These are phyloP conservation scores for Colletotrichum aenigma DNA, from an alignment of 2,329 filamentous ascomycete genomes.

Conservation along the genomic window DNA sequence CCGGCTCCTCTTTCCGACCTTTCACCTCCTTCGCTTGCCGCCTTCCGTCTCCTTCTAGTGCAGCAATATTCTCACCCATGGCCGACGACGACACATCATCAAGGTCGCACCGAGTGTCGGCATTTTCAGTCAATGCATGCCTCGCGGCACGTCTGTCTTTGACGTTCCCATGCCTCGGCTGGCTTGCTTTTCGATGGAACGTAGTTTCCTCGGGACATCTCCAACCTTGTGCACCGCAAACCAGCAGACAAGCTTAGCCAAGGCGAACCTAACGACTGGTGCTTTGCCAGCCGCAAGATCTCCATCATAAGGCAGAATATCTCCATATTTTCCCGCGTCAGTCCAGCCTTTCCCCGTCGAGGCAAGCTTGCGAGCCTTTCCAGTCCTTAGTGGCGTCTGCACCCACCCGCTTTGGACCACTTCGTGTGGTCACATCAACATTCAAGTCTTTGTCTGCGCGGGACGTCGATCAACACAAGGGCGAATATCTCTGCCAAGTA, in stretches of 20 bases:
- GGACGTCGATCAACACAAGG: not conserved
- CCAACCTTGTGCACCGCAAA: not conserved
- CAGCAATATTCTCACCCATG: not conserved
- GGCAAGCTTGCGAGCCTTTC: not conserved
- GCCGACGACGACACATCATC: not conserved
- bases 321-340: not conserved
- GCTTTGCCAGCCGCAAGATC: not conserved
- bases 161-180: not conserved
- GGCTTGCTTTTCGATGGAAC: not conserved
- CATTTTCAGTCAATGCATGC: not conserved
- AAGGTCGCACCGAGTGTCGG: not conserved
- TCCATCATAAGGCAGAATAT: not conserved
- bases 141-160: not conserved
- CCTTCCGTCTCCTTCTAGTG: not conserved
- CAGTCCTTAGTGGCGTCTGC: not conserved
- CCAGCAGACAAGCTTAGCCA: not conserved
- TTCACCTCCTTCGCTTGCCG: not conserved
- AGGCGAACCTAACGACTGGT: not conserved
- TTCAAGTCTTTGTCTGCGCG: not conserved
- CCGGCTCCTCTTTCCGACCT: not conserved
- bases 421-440: not conserved
- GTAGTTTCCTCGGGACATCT: not conserved
- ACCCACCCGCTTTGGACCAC: not conserved
- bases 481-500: not conserved
- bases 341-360: not conserved